phyloP scores from a whole-genome alignment of 257 asterid species.

The Nicotiana benthamiana region DNA sequence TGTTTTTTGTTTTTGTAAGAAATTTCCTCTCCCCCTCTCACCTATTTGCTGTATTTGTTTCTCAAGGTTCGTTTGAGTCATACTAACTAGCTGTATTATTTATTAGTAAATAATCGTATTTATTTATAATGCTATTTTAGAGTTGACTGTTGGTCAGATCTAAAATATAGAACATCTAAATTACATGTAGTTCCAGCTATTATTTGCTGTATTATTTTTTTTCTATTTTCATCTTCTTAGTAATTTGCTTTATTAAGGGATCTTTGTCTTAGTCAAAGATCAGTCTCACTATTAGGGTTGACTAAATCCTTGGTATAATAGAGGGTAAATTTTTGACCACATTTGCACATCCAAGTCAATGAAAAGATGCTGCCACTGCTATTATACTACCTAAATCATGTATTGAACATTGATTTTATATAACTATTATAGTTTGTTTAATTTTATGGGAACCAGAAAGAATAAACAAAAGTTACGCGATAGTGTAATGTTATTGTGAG shows the following conservation, averaged over 20 bases:
- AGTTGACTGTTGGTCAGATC: background rate
- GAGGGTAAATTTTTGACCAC: background rate
- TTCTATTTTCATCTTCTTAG: background rate
- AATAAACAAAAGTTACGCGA: too few species aligned
- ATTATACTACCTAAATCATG: background rate
- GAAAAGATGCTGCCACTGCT: background rate
- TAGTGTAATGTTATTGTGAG: too few species aligned
- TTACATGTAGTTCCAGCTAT: background rate
- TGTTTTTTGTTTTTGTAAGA: too few species aligned
- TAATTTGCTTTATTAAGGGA: background rate
- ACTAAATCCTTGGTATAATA: background rate
- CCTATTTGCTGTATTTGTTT: background rate
- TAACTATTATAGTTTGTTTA: too few species aligned
- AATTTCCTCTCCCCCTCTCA: too few species aligned
- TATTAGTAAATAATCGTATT: background rate
- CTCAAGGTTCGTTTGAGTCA: background rate
- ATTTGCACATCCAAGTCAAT: background rate
- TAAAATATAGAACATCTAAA: background rate
- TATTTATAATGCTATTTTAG: background rate
- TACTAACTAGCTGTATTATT: background rate
- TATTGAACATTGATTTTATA: too few species aligned
- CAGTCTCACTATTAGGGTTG: background rate
- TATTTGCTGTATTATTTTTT: background rate
- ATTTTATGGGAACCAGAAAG: too few species aligned
- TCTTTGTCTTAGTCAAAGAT: background rate